These are phyloP conservation scores for Fusarium phyllophilum DNA, from an alignment of 2,329 filamentous ascomycete species.

Conservation along the genomic window DNA sequence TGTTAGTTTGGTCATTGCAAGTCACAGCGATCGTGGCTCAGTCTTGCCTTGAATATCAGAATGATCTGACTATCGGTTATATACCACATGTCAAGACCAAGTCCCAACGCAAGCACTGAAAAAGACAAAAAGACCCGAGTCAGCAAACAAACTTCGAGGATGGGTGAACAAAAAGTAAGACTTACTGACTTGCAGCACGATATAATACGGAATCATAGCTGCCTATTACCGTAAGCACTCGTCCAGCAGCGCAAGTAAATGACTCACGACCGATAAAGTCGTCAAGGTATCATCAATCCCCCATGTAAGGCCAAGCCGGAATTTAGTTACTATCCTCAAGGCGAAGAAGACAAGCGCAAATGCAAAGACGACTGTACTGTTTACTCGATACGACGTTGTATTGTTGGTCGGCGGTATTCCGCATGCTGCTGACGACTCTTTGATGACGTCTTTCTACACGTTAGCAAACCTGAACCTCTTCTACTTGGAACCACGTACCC, in stretches of 20 bases:
- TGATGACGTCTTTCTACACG: slow-evolving; percentile 3
- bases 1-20: neutral
- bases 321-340: neutral
- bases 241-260: rapidly evolving
- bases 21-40: rapidly evolving
- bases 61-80: slow-evolving; percentile 3
- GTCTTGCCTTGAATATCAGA: neutral
- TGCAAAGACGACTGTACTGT: neutral
- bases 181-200: neutral
- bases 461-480: neutral
- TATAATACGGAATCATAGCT: neutral
- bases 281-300: slow-evolving; percentile 9
- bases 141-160: neutral
- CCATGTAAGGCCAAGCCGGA: neutral
- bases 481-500: neutral
- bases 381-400: neutral
- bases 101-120: slow-evolving; percentile 3
- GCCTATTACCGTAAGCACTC: neutral
- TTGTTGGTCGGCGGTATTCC: neutral
- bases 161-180: rapidly evolving
- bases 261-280: neutral
- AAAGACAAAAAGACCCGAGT: neutral
- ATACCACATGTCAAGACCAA: slow-evolving; percentile 20
- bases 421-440: neutral
- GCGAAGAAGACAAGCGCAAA: neutral